Conservation (phyloP, 495 filamentous ascomycete genomes). For the Podospora sp. region DNA sequence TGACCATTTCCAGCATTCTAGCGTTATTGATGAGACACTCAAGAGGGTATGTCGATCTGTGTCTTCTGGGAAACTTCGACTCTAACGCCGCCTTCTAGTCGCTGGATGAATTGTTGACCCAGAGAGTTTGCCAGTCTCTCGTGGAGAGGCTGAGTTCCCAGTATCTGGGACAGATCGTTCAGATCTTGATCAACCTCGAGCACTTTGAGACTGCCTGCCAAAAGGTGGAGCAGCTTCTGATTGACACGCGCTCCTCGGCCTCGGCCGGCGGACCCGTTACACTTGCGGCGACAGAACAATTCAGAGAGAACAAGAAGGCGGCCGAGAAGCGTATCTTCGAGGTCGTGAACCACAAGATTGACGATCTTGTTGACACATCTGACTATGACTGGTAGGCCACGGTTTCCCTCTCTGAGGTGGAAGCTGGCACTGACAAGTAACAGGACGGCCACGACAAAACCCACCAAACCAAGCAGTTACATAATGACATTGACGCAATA, state of each 20-base stretch:
- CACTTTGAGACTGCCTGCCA: conserved; percentile 93
- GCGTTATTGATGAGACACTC: conserved; percentile 85
- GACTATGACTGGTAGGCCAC: conserved; percentile 84
- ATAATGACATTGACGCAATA: conserved; percentile 92
- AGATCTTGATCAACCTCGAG: conserved; percentile 96
- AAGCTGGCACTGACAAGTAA: conserved; percentile 1
- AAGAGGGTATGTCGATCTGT: conserved; percentile 56
- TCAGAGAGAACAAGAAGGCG: conserved; percentile 87
- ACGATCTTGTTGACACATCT: conserved; percentile 93
- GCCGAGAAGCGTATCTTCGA: conserved; percentile 98
- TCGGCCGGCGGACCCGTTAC: conserved; percentile 74
- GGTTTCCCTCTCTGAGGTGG: not conserved
- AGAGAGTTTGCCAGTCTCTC: conserved; percentile 85
- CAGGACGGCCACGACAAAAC: conserved; percentile 64
- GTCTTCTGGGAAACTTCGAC: not conserved
- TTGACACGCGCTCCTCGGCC: conserved; percentile 75
- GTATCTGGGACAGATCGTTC: conserved; percentile 95
- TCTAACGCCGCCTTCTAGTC: conserved; percentile 33
- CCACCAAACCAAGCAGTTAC: conserved; percentile 79
- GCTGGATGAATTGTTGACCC: conserved; percentile 86
- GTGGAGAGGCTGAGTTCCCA: conserved; percentile 88
- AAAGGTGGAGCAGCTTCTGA: conserved; percentile 81
- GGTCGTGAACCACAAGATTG: conserved; percentile 97
- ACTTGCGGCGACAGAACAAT: conserved; percentile 80
- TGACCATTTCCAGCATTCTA: conserved; percentile 86